Evolutionary conservation across 768 basidiomycete species (phyloP), one percentile per base, ranked within the genome.

Genomic region (Brasilioporus rufonigricans): DNA sequence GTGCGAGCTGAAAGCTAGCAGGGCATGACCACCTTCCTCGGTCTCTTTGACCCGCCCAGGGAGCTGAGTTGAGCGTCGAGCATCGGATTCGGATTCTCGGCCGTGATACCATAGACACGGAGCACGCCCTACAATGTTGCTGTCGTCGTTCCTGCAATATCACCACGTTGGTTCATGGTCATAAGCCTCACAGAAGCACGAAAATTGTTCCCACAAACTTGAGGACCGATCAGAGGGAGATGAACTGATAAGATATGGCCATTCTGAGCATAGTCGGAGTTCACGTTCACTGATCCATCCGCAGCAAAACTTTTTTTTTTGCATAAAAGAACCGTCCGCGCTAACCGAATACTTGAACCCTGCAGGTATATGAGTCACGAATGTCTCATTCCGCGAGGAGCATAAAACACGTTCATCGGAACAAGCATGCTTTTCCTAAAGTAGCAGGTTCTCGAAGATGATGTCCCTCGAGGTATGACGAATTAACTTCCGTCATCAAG

Each of bases 201-300:
- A 19, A 40, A 24, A 43, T 32, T 19, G 32, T 44, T 60, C 36
- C 24, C 46, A 48, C 24, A 12, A 21, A n/a, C 16, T 4, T 23
- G 36, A 19, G 24, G 29, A 9, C 44, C 44, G 27, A 44, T 44
- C 44, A 29, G 44, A 44, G 18, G 7, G 3, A 11, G n/a, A 27
- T 13, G 35, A n/a, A 26, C 12, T 45, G 58, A 59, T 61, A 55
- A 59, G 58, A 59, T 59, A 51, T 29, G 35, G 26, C 24, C 16
- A 29, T 48, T 26, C 39, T 21, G 19, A 39, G 46, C 27, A 7
- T 7, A 19, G 44, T 32, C 51, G 24, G 51, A 38, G 19, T 18
- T 26, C 52, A n/a, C 31, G 14, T n/a, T 50, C 39, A 21, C 13
- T 29, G 33, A 38, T 38, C 18, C n/a, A n/a, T 38, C 38, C 38